Evolutionary conservation across 2,329 filamentous ascomycete genomes (phyloP), one percentile per base, ranked within the genome.

Genomic region (Chaetomiaceae sp.): DNA sequence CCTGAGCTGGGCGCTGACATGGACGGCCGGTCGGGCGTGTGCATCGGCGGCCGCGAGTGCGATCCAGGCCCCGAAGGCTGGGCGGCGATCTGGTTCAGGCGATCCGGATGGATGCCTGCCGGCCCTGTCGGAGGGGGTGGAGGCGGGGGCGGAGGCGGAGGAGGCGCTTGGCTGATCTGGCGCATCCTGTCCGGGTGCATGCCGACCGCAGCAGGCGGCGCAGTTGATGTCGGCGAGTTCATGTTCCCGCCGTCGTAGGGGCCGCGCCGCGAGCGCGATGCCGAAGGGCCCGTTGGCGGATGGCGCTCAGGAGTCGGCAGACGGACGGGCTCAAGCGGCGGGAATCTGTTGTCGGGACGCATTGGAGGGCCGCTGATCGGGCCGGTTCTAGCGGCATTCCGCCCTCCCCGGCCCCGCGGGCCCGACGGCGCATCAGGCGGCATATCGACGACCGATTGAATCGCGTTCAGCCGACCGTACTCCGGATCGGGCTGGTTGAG

Each of bases 391-490:
- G 22, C 64, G 60, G 38, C 69, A 66, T 63, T 65, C 46, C 67
- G 65, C 4, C 76, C 72, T 40, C 58, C 58, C 68, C 64, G 42
- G 69, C 68, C 60, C 69, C 74, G 55, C 70, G 72, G 54, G 74
- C 79, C 62, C 74, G 77, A 59, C 73, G 78, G 47, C 76, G 82
- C 81, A 2, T 80, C 82, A n/a, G 77, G 77, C 3, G 81, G 81
- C 37, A 78, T 72, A 67, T 66, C 74, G 25, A 63, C 62, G 29
- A 73, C 66, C 22, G 73, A 71, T 45, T 75, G 71, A 46, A 78
- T 74, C 2, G 77, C 70, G 57, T 81, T 84, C 44, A 86, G 71
- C 2, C 83, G 79, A 25, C 83, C 83, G 61, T 85, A 85, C 52
- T 80, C 82, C 15, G 80, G 78, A 64, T 86, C 82, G 59, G 82